Evolutionary conservation across 495 filamentous ascomycete species (phyloP).

Genomic region (Daldinia loculata): DNA sequence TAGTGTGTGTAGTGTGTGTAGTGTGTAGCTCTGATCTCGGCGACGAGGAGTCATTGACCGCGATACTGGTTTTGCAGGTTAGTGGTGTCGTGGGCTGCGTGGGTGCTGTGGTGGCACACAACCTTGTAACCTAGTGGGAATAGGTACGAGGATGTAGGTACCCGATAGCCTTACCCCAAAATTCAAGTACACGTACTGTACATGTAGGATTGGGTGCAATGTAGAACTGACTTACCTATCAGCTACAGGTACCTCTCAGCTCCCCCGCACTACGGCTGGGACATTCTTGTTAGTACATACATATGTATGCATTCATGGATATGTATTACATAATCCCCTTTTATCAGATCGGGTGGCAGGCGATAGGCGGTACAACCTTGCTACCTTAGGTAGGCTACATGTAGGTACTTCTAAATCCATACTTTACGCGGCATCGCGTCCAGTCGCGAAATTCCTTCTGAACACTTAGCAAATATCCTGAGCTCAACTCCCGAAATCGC

Average conservation of each 20-base stretch:
- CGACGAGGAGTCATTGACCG: conserved; percentile 1
- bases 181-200: background rate
- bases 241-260: too few relatives aligned
- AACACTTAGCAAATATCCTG: conserved; percentile 1
- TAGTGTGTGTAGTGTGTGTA: background rate
- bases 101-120: background rate
- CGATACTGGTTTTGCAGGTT: background rate
- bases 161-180: background rate
- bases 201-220: too few relatives aligned
- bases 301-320: too few relatives aligned
- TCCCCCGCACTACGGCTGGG: background rate
- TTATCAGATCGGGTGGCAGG: background rate
- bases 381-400: background rate
- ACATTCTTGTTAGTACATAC: too few relatives aligned
- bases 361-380: background rate
- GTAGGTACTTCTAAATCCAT: background rate
- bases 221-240: too few relatives aligned
- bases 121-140: background rate
- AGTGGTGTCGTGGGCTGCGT: background rate
- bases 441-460: conserved; percentile 17
- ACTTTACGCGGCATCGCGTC: conserved; percentile 49
- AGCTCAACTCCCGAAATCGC: background rate
- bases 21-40: background rate
- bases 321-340: background rate
- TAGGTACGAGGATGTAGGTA: background rate